A percentile compares a stretch with the other conserved stretches of the same genome.
phyloP scores from a whole-genome alignment of 495 filamentous ascomycete genomes.

The Penicillium manginii region DNA sequence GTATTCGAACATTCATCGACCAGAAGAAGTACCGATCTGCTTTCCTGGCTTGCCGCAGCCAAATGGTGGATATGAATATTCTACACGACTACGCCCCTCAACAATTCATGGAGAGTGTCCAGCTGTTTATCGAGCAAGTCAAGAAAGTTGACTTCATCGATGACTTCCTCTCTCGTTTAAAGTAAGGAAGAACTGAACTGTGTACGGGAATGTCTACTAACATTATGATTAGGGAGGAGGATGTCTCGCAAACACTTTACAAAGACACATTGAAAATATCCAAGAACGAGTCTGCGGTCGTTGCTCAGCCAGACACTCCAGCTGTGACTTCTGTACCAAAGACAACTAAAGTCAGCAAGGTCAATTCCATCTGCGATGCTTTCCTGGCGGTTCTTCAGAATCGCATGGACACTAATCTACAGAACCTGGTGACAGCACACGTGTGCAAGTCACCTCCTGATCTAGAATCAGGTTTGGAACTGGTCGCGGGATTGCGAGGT shows the following conservation, averaged over 20 bases:
- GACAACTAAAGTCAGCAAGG: constrained; percentile 57
- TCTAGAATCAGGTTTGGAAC: constrained; percentile 78
- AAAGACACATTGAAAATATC: constrained; percentile 68
- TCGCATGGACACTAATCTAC: constrained; percentile 70
- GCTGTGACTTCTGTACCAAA: constrained; percentile 11
- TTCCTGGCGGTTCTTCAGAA: constrained; percentile 69
- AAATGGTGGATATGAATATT: constrained; percentile 97
- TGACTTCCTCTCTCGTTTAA: constrained; percentile 85
- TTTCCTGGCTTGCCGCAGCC: constrained; percentile 84
- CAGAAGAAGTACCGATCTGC: constrained; percentile 79
- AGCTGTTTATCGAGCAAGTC: constrained; percentile 82
- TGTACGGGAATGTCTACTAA: constrained; percentile 7
- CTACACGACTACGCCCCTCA: constrained; percentile 88
- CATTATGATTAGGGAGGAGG: constrained; percentile 69
- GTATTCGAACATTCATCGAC: constrained; percentile 79
- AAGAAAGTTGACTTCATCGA: constrained; percentile 86
- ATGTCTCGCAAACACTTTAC: constrained; percentile 94
- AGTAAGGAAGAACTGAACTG: constrained; percentile 55
- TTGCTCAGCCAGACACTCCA: constrained; percentile 28
- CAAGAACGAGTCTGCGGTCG: constrained; percentile 35
- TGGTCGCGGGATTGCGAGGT: constrained; percentile 75
- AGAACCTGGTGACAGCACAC: constrained; percentile 92
- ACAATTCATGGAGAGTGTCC: constrained; percentile 78
- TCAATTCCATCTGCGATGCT: constrained; percentile 88
- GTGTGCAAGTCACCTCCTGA: constrained; percentile 92